Evolutionary conservation across 495 filamentous ascomycete genomes (phyloP).

Genomic region (Bathelium albidoporum): DNA sequence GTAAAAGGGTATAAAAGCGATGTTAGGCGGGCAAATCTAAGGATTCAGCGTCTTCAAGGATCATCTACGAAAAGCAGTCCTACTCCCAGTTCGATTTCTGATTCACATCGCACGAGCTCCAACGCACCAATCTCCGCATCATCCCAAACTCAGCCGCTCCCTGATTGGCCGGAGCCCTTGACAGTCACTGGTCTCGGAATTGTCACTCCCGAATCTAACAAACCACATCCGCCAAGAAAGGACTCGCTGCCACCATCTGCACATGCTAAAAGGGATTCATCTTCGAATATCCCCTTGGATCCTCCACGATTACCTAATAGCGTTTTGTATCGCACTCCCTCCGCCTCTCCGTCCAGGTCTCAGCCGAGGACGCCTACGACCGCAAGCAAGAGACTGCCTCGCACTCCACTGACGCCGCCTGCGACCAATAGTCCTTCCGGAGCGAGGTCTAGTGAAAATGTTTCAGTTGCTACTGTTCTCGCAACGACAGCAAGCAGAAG

Average conservation of each 20-base stretch:
- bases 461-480: not conserved
- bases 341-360: not conserved
- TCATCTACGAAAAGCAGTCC: not conserved
- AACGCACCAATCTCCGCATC: not conserved
- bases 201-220: not conserved
- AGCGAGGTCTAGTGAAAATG: not conserved
- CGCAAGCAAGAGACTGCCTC: not conserved
- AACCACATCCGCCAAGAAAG: not conserved
- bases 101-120: not conserved
- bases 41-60: conserved; percentile 7
- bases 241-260: not conserved
- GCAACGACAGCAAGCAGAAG: not conserved
- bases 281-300: not conserved
- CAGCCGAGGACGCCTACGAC: not conserved
- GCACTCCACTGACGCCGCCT: not conserved
- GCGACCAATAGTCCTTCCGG: not conserved
- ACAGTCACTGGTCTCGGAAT: not conserved
- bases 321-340: not conserved
- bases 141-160: not conserved
- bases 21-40: conserved; percentile 13
- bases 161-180: not conserved
- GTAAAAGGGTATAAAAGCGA: conserved; percentile 19
- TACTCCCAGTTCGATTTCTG: not conserved
- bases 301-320: not conserved
- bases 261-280: not conserved